Base-by-base conservation (phyloP, 345 rosid genomes). In the Noccaea bulbosa region DNA sequence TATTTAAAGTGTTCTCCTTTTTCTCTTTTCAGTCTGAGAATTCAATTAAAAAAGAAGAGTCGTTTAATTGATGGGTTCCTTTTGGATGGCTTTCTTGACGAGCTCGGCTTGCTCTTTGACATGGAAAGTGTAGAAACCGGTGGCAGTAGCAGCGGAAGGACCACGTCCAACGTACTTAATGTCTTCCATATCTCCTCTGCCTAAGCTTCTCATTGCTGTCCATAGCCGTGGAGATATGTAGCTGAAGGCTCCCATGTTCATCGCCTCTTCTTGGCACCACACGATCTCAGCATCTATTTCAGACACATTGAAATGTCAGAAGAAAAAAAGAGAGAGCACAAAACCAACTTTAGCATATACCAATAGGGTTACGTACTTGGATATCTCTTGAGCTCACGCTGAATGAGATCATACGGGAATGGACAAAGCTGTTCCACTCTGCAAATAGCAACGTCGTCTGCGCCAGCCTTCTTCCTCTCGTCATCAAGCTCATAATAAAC, bases 231-330 rank as follows among this genome's bases (percentile, higher is more conserved):
- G 91, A 4, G 80, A 53, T 12, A 84, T 67, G 74, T 85, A 83
- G 59, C 35, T 81, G 60, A 83, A 87, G 15, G 86, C 92, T 51
- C 96, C 96, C 93, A 89, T 89, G 84, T 87, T 89, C 91, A 89
- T 87, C 17, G 93, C 87, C 79, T 89, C 96, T 74, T 87, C 92
- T 74, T 87, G 96, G 83, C 91, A 86, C 93, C 96, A 87, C 3
- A 86, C 88, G 0, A 89, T 67, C 82, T 87, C 91, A 0, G 96
- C 89, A 78, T 84, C 91, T 74, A 1, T 65, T 79, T 32, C 33
- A 65, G 37, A 40, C 2, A 6, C 32, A 43, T 32, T 5, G 1
- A 35, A 33, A 56, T 70, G 66, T 59, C 67, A 49, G 60, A 8
- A 20, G 30, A 40, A n/a, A 10, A 30, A 16, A 12, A 4, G 4